Base-by-base conservation (phyloP, 805 yeast genomes). In the Candida odintsovae region DNA sequence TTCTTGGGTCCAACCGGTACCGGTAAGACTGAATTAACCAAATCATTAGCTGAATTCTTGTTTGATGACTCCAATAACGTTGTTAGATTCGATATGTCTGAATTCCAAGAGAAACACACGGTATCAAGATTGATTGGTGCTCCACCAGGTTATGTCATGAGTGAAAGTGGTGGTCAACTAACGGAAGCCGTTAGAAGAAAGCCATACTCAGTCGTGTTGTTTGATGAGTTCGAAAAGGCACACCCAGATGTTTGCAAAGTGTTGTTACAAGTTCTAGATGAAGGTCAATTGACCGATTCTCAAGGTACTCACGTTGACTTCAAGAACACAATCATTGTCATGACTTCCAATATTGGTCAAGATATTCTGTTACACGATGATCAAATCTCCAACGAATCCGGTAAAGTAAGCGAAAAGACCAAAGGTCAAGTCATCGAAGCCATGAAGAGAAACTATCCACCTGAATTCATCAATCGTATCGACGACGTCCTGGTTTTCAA, bases 1-100 rank as follows among this genome's bases (percentile, higher is more conserved):
- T 94, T 94, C 67, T 72, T 94, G 54, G 99, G 99, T 20, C 98
- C 99, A 45, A 94, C 99, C 0, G 99, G 99, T 69, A 92, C 98
- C 0, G 99, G 99, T 69, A 92, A 92, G 67, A 94, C 99, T 0
- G 98, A 94, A 65, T 75, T 94, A 44, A 90, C 97, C 8, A 92
- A 94, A 65, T 83, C 95, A 0, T 75, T 92, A 47, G 96, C 98
- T 2, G 90, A 89, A 57, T 94, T 94, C 58, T 67, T 92, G 57
- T 94, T 94, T 67, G 94, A 90, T 60, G 92, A 92, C 64, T 89
- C 87, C 59, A 75, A 80, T 39, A 80, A 96, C 10, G 90, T 92
- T 31, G 80, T 90, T 21, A 75, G 99, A 56, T 92, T 92, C 63
- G 99, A 92, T 66, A 94, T 94, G 99, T 87, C 96, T 19, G 99